Percentiles rank a stretch among this genome's conserved stretches.
Evolutionary conservation across 2,329 filamentous ascomycete genomes (phyloP).

Genomic region (Pyrenophora tritici-repentis): DNA sequence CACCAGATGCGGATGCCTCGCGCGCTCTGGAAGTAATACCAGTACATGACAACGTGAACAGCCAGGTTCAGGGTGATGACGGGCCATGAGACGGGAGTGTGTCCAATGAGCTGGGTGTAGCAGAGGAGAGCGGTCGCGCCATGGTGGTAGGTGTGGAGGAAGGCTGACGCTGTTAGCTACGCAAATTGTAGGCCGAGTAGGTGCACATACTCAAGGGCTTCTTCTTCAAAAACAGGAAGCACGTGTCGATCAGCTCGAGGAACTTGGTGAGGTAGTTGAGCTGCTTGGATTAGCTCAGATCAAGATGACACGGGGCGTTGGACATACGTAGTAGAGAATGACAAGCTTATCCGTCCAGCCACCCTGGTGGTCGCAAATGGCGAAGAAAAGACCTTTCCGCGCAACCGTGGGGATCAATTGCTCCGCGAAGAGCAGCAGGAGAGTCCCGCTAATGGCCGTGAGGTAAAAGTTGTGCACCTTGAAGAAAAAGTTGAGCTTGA

Average conservation of each 20-base stretch:
- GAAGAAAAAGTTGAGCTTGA: conserved; percentile 88
- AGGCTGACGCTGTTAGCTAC: conserved; percentile 58
- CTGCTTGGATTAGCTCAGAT: conserved; percentile 58
- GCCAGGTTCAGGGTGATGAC: conserved; percentile 89
- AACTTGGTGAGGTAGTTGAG: conserved; percentile 99
- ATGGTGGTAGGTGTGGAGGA: conserved; percentile 99
- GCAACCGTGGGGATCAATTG: conserved; percentile 84
- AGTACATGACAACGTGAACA: conserved; percentile 99
- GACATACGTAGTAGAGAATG: conserved; percentile 91
- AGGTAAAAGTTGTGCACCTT: conserved; percentile 97
- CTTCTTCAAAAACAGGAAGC: conserved; percentile 99
- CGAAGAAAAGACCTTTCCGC: conserved; percentile 81
- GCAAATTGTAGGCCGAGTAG: conserved; percentile 5
- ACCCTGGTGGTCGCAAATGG: conserved; percentile 80
- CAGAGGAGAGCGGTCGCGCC: conserved; percentile 94
- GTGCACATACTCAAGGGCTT: conserved; percentile 79
- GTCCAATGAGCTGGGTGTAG: conserved; percentile 94
- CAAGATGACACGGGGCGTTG: not conserved
- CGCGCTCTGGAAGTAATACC: conserved; percentile 99
- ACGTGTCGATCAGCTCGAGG: conserved; percentile 90
- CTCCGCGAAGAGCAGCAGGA: conserved; percentile 87
- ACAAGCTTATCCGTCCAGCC: conserved; percentile 95
- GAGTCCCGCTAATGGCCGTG: conserved; percentile 78
- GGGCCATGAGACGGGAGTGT: conserved; percentile 94
- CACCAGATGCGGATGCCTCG: conserved; percentile 96